Conservation (phyloP, 257 asterid genomes). For the Schizonepeta tenuifolia region DNA sequence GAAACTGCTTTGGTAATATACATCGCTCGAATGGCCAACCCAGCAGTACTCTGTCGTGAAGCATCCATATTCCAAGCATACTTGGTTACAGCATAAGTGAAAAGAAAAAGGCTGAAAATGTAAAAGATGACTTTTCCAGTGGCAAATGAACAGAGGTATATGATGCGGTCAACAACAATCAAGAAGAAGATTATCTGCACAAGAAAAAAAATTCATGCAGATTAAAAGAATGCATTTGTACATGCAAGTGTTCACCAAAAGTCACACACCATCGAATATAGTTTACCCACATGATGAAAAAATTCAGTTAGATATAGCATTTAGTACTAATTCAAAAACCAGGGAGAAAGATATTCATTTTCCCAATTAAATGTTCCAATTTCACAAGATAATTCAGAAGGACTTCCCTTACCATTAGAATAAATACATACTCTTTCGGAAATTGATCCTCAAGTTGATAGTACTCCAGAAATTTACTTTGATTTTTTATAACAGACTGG, state of each 20-base stretch:
- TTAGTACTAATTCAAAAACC: background rate
- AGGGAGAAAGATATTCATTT: background rate
- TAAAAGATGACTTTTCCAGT: conserved; percentile 88
- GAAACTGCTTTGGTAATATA: conserved; percentile 91
- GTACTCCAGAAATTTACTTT: conserved; percentile 88
- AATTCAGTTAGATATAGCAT: conserved; percentile 2
- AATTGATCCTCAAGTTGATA: conserved; percentile 99
- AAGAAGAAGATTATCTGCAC: conserved; percentile 93
- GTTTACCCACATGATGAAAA: background rate
- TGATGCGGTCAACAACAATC: conserved; percentile 93
- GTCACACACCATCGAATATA: conserved; percentile 2
- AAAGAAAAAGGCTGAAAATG: conserved; percentile 81
- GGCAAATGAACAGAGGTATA: conserved; percentile 93
- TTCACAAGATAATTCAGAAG: conserved; percentile 23
- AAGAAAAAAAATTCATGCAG: conserved; percentile 38
- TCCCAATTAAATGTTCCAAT: background rate
- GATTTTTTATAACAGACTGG: conserved; percentile 87
- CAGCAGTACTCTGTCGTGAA: conserved; percentile 76
- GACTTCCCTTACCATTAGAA: conserved; percentile 74
- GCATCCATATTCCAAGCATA: conserved; percentile 90
- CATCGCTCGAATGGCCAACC: conserved; percentile 89
- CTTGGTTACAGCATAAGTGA: conserved; percentile 75
- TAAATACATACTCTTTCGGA: conserved; percentile 88
- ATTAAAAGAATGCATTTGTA: conserved; percentile 23
- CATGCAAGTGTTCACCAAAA: conserved; percentile 1